Evolutionary conservation across 768 basidiomycete genomes (phyloP).

Genomic region (Suillus sp.): DNA sequence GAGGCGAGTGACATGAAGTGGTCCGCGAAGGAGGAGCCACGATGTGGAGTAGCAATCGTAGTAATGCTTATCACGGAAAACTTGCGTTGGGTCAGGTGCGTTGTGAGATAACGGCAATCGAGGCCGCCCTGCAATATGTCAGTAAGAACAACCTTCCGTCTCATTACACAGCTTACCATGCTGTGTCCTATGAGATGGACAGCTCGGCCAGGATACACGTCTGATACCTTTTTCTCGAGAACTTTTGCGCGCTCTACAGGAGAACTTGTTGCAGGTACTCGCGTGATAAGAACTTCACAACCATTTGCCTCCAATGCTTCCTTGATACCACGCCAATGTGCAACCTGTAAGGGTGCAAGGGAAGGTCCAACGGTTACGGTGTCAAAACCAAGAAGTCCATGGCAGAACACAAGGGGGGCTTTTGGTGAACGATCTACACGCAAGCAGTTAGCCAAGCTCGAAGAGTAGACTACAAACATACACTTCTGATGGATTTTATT

Average conservation of each 20-base stretch:
- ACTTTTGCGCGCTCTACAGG: slow-evolving; percentile 89
- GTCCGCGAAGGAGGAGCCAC: slow-evolving; percentile 92
- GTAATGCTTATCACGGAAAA: slow-evolving; percentile 88
- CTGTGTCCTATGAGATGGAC: slow-evolving; percentile 92
- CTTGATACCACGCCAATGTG: slow-evolving; percentile 96
- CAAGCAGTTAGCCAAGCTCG: slow-evolving; percentile 5
- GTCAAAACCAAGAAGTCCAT: slow-evolving; percentile 91
- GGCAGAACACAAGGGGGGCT: slow-evolving; percentile 92
- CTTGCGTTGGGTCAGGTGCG: slow-evolving; percentile 72
- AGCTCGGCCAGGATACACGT: slow-evolving; percentile 76
- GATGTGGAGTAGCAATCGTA: slow-evolving; percentile 93
- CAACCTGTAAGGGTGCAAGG: slow-evolving; percentile 80
- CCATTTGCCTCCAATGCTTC: slow-evolving; percentile 90
- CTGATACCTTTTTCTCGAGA: slow-evolving; percentile 78
- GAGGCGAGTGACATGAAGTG: slow-evolving; percentile 81
- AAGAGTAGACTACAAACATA: slow-evolving; percentile 36
- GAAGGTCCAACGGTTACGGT: slow-evolving; percentile 76
- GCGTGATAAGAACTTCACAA: slow-evolving; percentile 86
- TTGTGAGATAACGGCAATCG: slow-evolving; percentile 88
- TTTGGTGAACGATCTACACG: slow-evolving; percentile 70
- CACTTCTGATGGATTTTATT: slow-evolving; percentile 51
- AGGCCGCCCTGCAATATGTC: slow-evolving; percentile 74
- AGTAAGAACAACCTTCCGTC: slow-evolving; percentile 1
- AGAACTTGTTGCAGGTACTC: slow-evolving; percentile 91
- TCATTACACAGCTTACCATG: slow-evolving; percentile 50